Evolutionary conservation across 2,329 filamentous ascomycete species (phyloP), one percentile per base, ranked within the genome.

Genomic region (Hortaea werneckii): DNA sequence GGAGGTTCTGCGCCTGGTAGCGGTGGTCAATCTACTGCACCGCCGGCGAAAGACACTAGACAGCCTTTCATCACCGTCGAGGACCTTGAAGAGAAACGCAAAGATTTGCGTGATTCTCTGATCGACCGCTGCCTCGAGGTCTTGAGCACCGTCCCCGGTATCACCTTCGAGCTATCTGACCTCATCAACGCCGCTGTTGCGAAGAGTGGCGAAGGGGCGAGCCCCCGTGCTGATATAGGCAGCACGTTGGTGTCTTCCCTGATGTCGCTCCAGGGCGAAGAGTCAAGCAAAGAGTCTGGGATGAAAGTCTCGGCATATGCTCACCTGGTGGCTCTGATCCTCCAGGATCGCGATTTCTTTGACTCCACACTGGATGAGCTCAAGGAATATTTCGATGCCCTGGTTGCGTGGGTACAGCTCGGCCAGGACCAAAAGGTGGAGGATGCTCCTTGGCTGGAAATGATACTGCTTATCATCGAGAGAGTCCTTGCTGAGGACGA

Each of bases 61-160:
- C 64, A 68, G 45, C 52, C 48, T 2, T 63, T 65, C 43, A 65
- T 80, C 29, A 84, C 85, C 0, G 74, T 88, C 47, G 86, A 95
- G 47, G 83, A 88, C 53, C 72, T 98, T 5, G 86, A 95, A 51
- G 77, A 78, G 30, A 78, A 86, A 62, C 81, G 92, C 40, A 73
- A 76, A 4, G 76, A 74, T n/a, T 72, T 96, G 37, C 79, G 87
- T 35, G 74, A 79, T 13, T 82, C 86, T 46, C 68, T 96, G 45
- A 89, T 96, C 48, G 89, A 95, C 56, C 84, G 87, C 47, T 94
- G 86, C 53, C 72, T 98, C 20, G 89, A 95, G 58, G 81, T 96
- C 30, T 81, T 98, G 44, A 85, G 90, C 62, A 82, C 83, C 34
- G 89, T 96, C 56, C 83, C 89, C 10, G 82, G 86, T 54, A 81